A percentile compares a stretch with the other conserved stretches of the same genome.
Evolutionary conservation across 2,329 filamentous ascomycete species (phyloP).

Genomic region (Pestalotiopsis fici): DNA sequence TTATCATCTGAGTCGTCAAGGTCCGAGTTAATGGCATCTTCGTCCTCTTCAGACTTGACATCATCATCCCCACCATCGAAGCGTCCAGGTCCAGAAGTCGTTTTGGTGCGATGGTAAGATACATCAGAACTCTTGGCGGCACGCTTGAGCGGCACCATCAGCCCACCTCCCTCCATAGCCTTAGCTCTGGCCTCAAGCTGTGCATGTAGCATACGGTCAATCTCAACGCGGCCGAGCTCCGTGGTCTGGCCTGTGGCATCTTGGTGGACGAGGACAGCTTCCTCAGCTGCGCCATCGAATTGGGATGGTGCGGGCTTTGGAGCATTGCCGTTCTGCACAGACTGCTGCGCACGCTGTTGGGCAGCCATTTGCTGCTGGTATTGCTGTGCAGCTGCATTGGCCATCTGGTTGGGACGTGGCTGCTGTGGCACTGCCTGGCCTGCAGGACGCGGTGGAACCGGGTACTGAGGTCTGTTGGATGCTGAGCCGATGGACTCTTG

Average conservation of each 20-base stretch:
- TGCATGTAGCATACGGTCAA: slow-evolving; percentile 69
- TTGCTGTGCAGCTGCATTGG: slow-evolving; percentile 25
- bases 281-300: slow-evolving; percentile 73
- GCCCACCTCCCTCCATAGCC: slow-evolving; percentile 71
- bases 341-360: slow-evolving; percentile 22
- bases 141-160: slow-evolving; percentile 72
- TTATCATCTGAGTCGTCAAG: slow-evolving; percentile 93
- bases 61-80: slow-evolving; percentile 68
- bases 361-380: slow-evolving; percentile 6
- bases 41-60: slow-evolving; percentile 72
- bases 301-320: slow-evolving; percentile 54
- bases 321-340: slow-evolving; percentile 43
- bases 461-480: slow-evolving; percentile 22
- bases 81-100: slow-evolving; percentile 41
- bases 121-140: slow-evolving; percentile 41
- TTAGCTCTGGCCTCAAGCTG: slow-evolving; percentile 67
- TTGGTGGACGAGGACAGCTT: slow-evolving; percentile 60
- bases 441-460: slow-evolving; percentile 24
- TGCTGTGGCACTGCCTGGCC: slow-evolving; percentile 21
- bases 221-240: slow-evolving; percentile 61
- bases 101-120: slow-evolving; percentile 19
- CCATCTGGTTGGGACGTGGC: slow-evolving; percentile 15
- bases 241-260: slow-evolving; percentile 53
- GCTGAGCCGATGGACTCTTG: slow-evolving; percentile 41
- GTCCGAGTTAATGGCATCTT: slow-evolving; percentile 98